Conservation (phyloP, 2,329 filamentous ascomycete genomes). For the Alternaria viburni region DNA sequence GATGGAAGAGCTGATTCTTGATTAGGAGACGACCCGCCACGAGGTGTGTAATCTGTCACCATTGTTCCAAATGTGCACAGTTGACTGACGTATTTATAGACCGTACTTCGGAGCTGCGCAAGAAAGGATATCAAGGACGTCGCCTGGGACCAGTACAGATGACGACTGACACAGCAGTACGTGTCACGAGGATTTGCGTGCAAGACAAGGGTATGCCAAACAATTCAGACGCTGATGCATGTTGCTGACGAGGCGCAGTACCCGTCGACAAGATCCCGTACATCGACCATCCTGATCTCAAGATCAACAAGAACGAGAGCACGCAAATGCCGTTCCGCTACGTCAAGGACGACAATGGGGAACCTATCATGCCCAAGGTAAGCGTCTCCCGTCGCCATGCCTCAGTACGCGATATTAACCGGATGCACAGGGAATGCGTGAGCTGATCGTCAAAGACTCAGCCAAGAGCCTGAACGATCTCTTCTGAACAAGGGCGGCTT, state of each 20-base stretch:
- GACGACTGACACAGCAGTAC: conserved; percentile 96
- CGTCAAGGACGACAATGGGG: conserved; percentile 74
- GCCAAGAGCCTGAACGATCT: conserved; percentile 91
- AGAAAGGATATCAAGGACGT: conserved; percentile 88
- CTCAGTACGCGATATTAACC: conserved; percentile 31
- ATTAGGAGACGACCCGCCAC: conserved; percentile 87
- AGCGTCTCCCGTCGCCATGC: conserved; percentile 35
- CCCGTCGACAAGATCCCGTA: conserved; percentile 80
- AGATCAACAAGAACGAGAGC: conserved; percentile 88
- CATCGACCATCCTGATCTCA: conserved; percentile 86
- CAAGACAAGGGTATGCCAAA: conserved; percentile 77
- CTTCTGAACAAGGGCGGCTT: conserved; percentile 58
- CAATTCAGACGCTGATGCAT: background rate
- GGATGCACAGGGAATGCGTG: conserved; percentile 79
- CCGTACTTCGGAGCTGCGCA: conserved; percentile 91
- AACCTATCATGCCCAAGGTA: conserved; percentile 92
- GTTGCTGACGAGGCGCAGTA: conserved; percentile 58
- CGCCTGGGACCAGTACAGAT: conserved; percentile 92
- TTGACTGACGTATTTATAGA: conserved; percentile 61
- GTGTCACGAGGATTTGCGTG: conserved; percentile 88
- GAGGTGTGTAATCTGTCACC: conserved; percentile 65
- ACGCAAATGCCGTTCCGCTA: conserved; percentile 99
- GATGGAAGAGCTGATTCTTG: conserved; percentile 27
- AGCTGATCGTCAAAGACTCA: conserved; percentile 89
- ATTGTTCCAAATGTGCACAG: background rate